Evolutionary conservation across 2,329 filamentous ascomycete genomes (phyloP).

Genomic region (Fonsecaea pugnacius): DNA sequence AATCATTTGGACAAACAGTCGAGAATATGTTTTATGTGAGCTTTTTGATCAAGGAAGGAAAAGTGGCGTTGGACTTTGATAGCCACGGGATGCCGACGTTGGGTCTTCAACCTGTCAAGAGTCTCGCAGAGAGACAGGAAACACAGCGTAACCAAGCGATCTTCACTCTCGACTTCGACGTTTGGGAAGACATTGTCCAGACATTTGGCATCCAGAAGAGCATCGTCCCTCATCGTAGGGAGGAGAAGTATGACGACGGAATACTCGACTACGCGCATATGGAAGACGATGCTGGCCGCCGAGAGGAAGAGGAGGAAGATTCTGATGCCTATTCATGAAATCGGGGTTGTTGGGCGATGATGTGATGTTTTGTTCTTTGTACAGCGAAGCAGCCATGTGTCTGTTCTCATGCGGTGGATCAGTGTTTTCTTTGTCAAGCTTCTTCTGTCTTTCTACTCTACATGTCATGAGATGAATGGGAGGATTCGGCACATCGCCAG

Average conservation of each 20-base stretch:
- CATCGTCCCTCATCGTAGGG: slow-evolving; percentile 81
- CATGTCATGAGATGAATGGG: slow-evolving; percentile 1
- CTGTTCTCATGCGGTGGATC: background rate
- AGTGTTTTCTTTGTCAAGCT: background rate
- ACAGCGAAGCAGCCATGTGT: background rate
- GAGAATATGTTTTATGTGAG: slow-evolving; percentile 98
- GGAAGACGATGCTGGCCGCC: slow-evolving; percentile 20
- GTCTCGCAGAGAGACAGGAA: slow-evolving; percentile 50
- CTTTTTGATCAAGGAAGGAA: slow-evolving; percentile 88
- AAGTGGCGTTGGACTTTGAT: slow-evolving; percentile 74
- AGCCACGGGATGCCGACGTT: slow-evolving; percentile 75
- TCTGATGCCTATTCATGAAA: slow-evolving; percentile 29
- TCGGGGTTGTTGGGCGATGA: background rate
- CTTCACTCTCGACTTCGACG: slow-evolving; percentile 81
- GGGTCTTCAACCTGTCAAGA: slow-evolving; percentile 52
- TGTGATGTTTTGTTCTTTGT: background rate
- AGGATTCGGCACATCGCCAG: background rate
- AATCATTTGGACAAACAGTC: slow-evolving; percentile 89
- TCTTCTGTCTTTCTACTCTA: background rate
- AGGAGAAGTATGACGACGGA: slow-evolving; percentile 54
- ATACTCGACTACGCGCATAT: slow-evolving; percentile 45
- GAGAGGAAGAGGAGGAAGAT: slow-evolving; percentile 22
- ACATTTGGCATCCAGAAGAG: slow-evolving; percentile 76
- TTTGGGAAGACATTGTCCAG: slow-evolving; percentile 77
- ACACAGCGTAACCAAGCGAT: slow-evolving; percentile 77